Evolutionary conservation across 495 filamentous ascomycete genomes (phyloP).

Genomic region (Aspergillus conjunctus): DNA sequence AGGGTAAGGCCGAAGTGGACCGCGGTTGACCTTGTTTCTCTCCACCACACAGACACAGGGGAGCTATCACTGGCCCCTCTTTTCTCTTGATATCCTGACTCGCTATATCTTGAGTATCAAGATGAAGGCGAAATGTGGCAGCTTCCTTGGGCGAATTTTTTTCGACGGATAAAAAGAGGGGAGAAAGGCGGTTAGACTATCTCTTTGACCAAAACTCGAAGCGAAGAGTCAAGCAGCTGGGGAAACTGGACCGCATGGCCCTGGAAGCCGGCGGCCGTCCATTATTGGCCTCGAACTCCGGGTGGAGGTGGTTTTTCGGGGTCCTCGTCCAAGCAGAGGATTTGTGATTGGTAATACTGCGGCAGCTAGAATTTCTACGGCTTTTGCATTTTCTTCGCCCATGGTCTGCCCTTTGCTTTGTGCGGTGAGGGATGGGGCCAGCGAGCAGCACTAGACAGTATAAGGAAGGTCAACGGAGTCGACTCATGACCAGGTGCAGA

Average conservation of each 20-base stretch:
- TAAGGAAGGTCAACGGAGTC: conserved; percentile 24
- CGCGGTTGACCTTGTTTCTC: conserved; percentile 24
- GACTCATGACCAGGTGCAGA: background rate
- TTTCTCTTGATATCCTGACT: background rate
- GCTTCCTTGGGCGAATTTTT: background rate
- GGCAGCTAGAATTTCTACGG: conserved; percentile 3
- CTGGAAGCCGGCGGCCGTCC: background rate
- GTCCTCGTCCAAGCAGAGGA: conserved; percentile 5
- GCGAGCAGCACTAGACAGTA: conserved; percentile 22
- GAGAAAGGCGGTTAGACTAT: background rate
- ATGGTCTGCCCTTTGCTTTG: background rate
- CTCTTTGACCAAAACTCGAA: background rate
- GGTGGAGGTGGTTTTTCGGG: conserved; percentile 13
- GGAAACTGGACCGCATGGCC: background rate
- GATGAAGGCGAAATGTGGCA: background rate
- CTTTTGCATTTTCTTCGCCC: conserved; percentile 4
- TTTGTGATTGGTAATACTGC: conserved; percentile 18
- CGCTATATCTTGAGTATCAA: background rate
- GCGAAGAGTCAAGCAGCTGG: background rate
- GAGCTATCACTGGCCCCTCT: background rate
- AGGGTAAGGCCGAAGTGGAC: conserved; percentile 20
- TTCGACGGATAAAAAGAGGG: background rate
- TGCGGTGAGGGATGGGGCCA: conserved; percentile 3
- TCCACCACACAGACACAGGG: conserved; percentile 12
- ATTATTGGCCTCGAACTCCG: conserved; percentile 16